Evolutionary conservation across 352 stramenopile species (phyloP), one percentile per base, ranked within the genome.

Genomic region (Phytopythium kandeliae): DNA sequence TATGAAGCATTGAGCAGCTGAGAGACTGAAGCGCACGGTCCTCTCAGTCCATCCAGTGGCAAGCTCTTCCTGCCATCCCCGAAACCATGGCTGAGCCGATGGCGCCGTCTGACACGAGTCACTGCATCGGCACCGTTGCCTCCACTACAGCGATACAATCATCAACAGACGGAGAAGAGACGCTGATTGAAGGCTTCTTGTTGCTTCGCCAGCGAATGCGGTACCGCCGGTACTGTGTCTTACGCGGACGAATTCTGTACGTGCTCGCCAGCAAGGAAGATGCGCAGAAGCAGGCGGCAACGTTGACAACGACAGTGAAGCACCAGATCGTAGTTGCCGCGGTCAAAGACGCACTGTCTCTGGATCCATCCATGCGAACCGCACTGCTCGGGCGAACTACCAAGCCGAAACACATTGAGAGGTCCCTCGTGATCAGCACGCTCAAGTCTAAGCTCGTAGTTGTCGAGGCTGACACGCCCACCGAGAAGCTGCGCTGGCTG

Each of bases 401-500:
- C 12, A 54, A 59, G 7, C 24, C 53, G 10, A 59, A 43, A 9
- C 69, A 63, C 11, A 58, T 76, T 13, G 72, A 87, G 19, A 83
- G 89, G 42, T 65, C 66, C 34, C 53, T 92, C 21, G 63, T 89
- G 28, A 71, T 89, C 51, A 89, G 67, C 47, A 85, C 78, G 9
- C 57, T 74, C 16, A 89, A 89, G 57, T 88, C 78, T 13, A 89
- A 89, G 50, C 52, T 89, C 13, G 62, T 88, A 15, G 65, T 75
- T 10, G 60, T 80, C 12, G 78, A 92, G 62, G 76, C 81, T 2
- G 81, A 88, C 21, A 90, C 78, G 1, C 65, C 67, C 7, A 86
- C 68, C 3, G 81, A 92, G 36, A 89, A 92, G 57, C 63, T 86
- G 48, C 72, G 81, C 2, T 92, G 81, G 81, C 46, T 90, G 24